These are phyloP conservation scores for Simmondsia chinensis DNA, from an alignment of 148 eudicot species.

Conservation along the genomic window DNA sequence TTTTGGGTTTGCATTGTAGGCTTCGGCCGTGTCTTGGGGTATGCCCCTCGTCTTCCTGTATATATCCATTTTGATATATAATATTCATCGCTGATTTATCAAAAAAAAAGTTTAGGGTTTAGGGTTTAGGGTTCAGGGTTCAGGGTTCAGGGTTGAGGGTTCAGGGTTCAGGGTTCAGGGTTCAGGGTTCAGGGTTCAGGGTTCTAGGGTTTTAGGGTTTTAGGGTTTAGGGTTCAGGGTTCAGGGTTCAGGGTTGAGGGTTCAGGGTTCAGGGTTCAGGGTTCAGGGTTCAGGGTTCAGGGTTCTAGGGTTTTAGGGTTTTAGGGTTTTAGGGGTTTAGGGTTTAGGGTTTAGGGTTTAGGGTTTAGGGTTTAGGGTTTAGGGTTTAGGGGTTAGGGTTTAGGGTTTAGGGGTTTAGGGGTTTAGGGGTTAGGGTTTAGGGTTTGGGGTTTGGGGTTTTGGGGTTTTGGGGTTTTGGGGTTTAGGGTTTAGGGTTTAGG, in stretches of 20 bases:
- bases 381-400: slow-evolving; percentile 8
- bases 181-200: slow-evolving; percentile 10
- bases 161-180: slow-evolving; percentile 18
- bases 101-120: slow-evolving; percentile 15
- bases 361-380: slow-evolving; percentile 13
- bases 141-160: slow-evolving; percentile 15
- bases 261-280: slow-evolving; percentile 10
- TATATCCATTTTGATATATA: too few relatives aligned
- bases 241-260: slow-evolving; percentile 11
- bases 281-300: slow-evolving; percentile 15
- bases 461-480: slow-evolving; percentile 6
- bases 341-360: slow-evolving; percentile 18
- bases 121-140: slow-evolving; percentile 21
- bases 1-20: too few relatives aligned
- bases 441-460: slow-evolving; percentile 17
- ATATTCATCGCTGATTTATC: too few relatives aligned
- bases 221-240: slow-evolving; percentile 13
- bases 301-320: slow-evolving; percentile 7
- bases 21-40: too few relatives aligned
- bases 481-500: slow-evolving; percentile 17
- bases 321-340: slow-evolving; percentile 2
- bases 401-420: slow-evolving; percentile 14
- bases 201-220: slow-evolving; percentile 3
- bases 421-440: slow-evolving; percentile 21
- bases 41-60: too few relatives aligned